Conservation (phyloP, 306 rosid genomes). For the Comarum palustre region DNA sequence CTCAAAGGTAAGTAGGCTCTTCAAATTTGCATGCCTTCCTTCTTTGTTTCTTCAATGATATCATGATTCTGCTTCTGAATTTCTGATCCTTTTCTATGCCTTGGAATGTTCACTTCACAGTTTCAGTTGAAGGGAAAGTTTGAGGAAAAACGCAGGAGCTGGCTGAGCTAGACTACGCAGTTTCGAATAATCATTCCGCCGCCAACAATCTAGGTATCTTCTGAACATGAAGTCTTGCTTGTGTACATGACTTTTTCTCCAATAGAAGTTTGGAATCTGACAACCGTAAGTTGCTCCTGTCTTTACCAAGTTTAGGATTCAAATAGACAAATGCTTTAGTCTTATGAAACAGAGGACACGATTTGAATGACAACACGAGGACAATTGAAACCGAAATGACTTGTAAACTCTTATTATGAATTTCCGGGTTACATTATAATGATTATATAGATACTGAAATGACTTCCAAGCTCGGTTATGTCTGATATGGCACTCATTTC, state of each 20-base stretch:
- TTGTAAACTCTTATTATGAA: not conserved
- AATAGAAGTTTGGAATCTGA: not conserved
- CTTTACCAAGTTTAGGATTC: not conserved
- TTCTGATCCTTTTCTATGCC: not conserved
- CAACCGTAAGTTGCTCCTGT: not conserved
- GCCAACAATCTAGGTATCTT: not conserved
- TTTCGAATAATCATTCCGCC: not conserved
- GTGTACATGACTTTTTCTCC: not conserved
- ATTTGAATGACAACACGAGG: not conserved
- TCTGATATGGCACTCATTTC: not conserved
- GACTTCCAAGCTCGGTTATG: not conserved
- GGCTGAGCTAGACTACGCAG: not conserved
- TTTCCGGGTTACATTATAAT: not conserved
- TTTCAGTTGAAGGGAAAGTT: not conserved
- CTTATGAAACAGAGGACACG: not conserved
- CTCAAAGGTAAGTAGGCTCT: not conserved
- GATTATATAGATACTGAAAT: not conserved
- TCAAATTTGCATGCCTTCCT: not conserved
- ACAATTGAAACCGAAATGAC: not conserved
- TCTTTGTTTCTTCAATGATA: not conserved
- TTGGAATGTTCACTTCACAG: not conserved
- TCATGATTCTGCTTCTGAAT: not conserved
- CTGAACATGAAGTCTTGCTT: not conserved
- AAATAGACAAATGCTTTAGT: not conserved
- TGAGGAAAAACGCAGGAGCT: not conserved